Evolutionary conservation across 2,329 filamentous ascomycete species (phyloP).

Genomic region (Emericellopsis atlantica): DNA sequence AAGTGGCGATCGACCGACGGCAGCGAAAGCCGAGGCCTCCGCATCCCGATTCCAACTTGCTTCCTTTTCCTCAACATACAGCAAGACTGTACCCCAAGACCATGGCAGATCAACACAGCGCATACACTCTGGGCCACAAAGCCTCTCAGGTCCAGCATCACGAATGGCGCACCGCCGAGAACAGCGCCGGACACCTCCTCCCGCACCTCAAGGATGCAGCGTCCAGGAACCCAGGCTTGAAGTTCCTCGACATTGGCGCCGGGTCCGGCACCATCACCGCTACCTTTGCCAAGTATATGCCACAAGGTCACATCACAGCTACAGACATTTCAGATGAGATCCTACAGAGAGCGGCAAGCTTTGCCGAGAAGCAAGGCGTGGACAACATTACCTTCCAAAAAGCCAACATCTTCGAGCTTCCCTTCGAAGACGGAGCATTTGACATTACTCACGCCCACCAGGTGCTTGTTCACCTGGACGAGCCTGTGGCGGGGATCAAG

Average conservation of each 20-base stretch:
- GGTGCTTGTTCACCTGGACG: slow-evolving; percentile 25
- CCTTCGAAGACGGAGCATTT: slow-evolving; percentile 24
- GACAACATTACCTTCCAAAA: slow-evolving; percentile 13
- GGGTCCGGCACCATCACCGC: slow-evolving; percentile 35
- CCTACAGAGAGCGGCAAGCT: slow-evolving; percentile 11
- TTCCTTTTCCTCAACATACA: no score
- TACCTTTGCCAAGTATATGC: slow-evolving; percentile 24
- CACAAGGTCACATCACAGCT: slow-evolving; percentile 20
- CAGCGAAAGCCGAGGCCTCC: no score
- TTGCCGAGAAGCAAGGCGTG: slow-evolving; percentile 9
- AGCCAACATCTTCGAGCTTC: slow-evolving; percentile 17
- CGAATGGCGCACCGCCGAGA: slow-evolving; percentile 26
- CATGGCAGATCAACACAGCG: neutral
- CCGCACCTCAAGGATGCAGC: slow-evolving; percentile 18
- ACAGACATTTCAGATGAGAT: slow-evolving; percentile 18
- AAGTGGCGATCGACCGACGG: no score
- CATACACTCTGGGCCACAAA: slow-evolving; percentile 13
- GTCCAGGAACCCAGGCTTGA: slow-evolving; percentile 15
- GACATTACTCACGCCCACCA: slow-evolving; percentile 30
- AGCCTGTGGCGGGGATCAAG: slow-evolving; percentile 16
- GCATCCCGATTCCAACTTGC: no score
- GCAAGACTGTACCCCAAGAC: neutral
- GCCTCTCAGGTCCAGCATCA: slow-evolving; percentile 14
- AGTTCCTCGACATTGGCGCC: slow-evolving; percentile 33
- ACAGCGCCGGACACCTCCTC: slow-evolving; percentile 28